phyloP scores from a whole-genome alignment of 2,329 filamentous ascomycete genomes.

The Xylariaceae sp. region DNA sequence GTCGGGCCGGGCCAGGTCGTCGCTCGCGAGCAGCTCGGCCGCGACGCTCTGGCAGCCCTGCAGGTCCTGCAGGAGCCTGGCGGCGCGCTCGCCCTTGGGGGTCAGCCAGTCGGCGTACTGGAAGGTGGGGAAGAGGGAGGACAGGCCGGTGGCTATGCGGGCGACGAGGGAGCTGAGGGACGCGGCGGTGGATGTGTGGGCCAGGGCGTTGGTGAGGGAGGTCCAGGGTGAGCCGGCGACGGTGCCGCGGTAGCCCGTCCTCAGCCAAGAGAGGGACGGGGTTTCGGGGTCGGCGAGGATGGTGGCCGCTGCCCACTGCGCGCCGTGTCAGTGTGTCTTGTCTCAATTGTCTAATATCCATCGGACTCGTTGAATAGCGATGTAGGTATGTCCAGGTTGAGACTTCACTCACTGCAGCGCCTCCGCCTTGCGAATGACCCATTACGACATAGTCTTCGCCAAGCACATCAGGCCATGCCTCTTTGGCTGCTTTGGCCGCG shows the following conservation, averaged over 20 bases:
- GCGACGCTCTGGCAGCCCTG: background rate
- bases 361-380: no score
- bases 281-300: constrained; percentile 25
- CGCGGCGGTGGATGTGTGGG: background rate
- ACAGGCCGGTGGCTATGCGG: constrained; percentile 16
- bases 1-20: background rate
- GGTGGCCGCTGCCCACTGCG: constrained; percentile 33
- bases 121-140: constrained; percentile 24
- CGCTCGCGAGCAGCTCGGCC: no score
- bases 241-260: constrained; percentile 31
- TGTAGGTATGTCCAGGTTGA: no score
- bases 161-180: constrained; percentile 6
- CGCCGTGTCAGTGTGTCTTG: no score
- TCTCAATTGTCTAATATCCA: no score
- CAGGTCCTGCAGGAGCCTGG: constrained; percentile 11
- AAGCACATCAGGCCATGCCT: constrained; percentile 33
- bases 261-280: constrained; percentile 17
- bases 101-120: constrained; percentile 2
- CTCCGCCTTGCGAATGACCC: constrained; percentile 24
- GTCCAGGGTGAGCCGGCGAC: constrained; percentile 28
- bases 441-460: constrained; percentile 29
- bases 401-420: constrained; percentile 7
- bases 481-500: constrained; percentile 35
- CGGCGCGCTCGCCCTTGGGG: constrained; percentile 12
- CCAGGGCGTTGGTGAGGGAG: background rate